phyloP scores from a whole-genome alignment of 1,284 basidiomycete species.

The Leccinum ponderosum region DNA sequence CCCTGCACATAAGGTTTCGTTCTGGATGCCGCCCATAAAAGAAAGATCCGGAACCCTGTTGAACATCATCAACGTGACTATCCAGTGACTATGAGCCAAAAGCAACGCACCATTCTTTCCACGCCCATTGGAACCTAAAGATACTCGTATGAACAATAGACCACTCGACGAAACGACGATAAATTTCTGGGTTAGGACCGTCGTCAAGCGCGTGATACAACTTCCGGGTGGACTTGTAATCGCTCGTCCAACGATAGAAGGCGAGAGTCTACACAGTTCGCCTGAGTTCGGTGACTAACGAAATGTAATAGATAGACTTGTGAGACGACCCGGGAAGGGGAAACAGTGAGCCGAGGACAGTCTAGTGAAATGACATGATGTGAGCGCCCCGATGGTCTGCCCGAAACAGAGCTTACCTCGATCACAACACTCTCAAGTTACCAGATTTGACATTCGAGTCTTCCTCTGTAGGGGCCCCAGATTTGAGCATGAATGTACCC shows the following conservation, averaged over 20 bases:
- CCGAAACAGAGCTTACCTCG: conserved; percentile 51
- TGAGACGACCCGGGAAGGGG: conserved; percentile 59
- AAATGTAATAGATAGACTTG: conserved; percentile 59
- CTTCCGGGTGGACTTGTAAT: conserved; percentile 80
- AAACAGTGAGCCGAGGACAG: conserved; percentile 75
- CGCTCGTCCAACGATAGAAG: conserved; percentile 90
- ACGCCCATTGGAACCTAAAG: conserved; percentile 96
- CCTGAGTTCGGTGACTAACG: conserved; percentile 84
- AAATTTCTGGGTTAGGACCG: conserved; percentile 83
- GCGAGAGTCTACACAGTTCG: conserved; percentile 76
- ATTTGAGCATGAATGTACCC: conserved; percentile 82
- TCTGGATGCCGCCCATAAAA: conserved; percentile 63
- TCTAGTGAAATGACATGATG: conserved; percentile 41
- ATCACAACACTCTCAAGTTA: conserved; percentile 79
- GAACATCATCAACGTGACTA: conserved; percentile 1
- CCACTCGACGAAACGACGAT: conserved; percentile 89
- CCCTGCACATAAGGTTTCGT: conserved; percentile 84
- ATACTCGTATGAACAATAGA: conserved; percentile 97
- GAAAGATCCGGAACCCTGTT: conserved; percentile 86
- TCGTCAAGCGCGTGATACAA: conserved; percentile 78
- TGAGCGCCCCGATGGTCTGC: background rate
- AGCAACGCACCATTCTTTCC: conserved; percentile 91
- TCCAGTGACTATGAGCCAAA: background rate
- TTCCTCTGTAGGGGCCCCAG: conserved; percentile 51
- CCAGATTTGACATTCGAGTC: conserved; percentile 65